Conservation (phyloP, 148 eudicot genomes). For the Camellia sinensis region DNA sequence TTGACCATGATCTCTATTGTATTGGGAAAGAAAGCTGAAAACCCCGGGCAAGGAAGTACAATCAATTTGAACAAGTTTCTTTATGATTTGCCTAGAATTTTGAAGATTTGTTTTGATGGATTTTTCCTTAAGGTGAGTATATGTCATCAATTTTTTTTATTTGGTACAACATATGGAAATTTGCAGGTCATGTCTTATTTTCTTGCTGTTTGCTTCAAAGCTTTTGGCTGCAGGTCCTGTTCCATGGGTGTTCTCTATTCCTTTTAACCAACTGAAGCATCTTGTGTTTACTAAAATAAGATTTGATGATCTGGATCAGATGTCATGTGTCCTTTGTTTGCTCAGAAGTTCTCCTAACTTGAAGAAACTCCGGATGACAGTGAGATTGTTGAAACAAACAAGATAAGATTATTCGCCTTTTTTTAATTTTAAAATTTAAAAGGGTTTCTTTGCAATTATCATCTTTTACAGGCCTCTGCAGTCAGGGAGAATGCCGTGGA, state of each 20-base stretch:
- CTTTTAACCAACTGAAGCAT: background rate
- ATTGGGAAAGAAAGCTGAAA: background rate
- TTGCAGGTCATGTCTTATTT: background rate
- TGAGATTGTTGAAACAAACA: background rate
- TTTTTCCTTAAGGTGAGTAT: constrained; percentile 6
- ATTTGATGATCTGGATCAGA: background rate
- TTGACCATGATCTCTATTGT: background rate
- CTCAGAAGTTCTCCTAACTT: constrained; percentile 5
- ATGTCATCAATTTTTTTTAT: background rate
- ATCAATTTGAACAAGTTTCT: background rate
- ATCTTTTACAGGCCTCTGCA: background rate
- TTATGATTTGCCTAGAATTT: background rate
- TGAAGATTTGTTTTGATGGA: background rate
- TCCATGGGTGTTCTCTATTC: background rate
- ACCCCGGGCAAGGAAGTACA: background rate
- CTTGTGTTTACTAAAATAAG: background rate
- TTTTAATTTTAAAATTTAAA: background rate
- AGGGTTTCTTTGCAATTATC: background rate
- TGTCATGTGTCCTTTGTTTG: background rate
- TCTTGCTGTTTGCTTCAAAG: background rate
- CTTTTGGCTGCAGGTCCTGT: background rate
- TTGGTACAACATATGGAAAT: background rate
- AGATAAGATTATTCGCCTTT: background rate
- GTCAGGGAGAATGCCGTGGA: background rate
- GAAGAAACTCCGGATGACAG: background rate